These are phyloP conservation scores for Debaryomyces robertsiae DNA, from an alignment of 1,139 yeast genomes.

Conservation along the genomic window DNA sequence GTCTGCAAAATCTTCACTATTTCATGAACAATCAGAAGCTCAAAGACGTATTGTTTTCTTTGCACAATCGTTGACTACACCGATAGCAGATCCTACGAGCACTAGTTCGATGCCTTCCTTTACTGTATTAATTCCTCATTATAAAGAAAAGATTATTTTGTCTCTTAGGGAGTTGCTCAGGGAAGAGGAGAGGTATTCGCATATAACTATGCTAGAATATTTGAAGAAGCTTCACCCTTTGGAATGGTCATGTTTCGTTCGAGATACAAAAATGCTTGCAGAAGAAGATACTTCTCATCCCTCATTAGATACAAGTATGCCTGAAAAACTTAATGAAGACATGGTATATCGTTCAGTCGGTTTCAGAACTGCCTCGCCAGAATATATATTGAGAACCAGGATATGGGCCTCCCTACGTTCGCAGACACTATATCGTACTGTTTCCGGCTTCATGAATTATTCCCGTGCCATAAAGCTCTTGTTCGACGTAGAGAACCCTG, in stretches of 20 bases:
- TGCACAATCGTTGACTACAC: conserved; percentile 83
- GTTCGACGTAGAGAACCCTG: conserved; percentile 63
- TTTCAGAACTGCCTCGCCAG: conserved; percentile 63
- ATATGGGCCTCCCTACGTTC: conserved; percentile 81
- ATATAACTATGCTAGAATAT: conserved; percentile 72
- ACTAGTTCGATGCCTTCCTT: conserved; percentile 79
- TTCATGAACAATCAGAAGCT: conserved; percentile 58
- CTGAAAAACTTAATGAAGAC: conserved; percentile 47
- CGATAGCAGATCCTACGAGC: conserved; percentile 72
- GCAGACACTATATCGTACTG: conserved; percentile 76
- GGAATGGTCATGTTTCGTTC: conserved; percentile 80
- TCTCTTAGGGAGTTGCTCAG: conserved; percentile 66
- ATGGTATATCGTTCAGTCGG: conserved; percentile 75
- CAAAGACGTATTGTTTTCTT: conserved; percentile 81
- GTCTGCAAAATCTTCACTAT: conserved; percentile 32
- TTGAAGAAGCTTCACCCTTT: conserved; percentile 65
- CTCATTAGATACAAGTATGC: not conserved
- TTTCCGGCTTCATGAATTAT: conserved; percentile 77
- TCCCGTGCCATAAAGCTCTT: conserved; percentile 66
- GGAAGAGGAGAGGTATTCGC: conserved; percentile 55
- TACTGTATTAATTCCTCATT: conserved; percentile 86
- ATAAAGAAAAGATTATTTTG: conserved; percentile 70
- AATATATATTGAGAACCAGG: conserved; percentile 65
- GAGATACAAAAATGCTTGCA: conserved; percentile 57
- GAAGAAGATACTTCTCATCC: conserved; percentile 33